These are phyloP conservation scores for Phytophthora hibernalis DNA, from an alignment of 352 stramenopile species.

Conservation along the genomic window DNA sequence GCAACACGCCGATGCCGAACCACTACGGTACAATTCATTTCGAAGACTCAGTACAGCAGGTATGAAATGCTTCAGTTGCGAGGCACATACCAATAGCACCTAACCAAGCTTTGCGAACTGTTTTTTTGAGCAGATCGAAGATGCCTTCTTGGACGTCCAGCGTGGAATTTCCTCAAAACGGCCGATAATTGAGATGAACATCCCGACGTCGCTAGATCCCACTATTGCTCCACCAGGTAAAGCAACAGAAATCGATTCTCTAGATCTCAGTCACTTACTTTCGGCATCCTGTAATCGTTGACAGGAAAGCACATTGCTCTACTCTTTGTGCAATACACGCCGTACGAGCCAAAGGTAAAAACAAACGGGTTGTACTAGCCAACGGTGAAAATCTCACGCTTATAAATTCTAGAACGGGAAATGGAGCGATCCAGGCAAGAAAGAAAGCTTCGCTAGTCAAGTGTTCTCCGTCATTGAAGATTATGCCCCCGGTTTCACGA, in stretches of 20 bases:
- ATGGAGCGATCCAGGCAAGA: conserved; percentile 78
- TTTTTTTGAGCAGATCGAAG: conserved; percentile 72
- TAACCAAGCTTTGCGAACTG: neutral
- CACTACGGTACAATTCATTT: conserved; percentile 93
- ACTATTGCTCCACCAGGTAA: conserved; percentile 78
- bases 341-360: conserved; percentile 80
- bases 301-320: conserved; percentile 90
- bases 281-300: neutral
- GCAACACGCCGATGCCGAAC: conserved; percentile 69
- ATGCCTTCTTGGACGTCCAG: conserved; percentile 86
- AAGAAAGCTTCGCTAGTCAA: conserved; percentile 80
- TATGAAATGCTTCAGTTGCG: conserved; percentile 10
- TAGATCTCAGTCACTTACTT: conserved; percentile 1
- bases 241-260: neutral
- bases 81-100: neutral
- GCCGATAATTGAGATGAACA: conserved; percentile 93
- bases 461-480: conserved; percentile 90
- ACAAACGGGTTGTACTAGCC: neutral
- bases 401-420: conserved; percentile 60
- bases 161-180: conserved; percentile 68
- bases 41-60: conserved; percentile 76
- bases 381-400: neutral
- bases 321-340: conserved; percentile 93
- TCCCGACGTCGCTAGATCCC: conserved; percentile 86
- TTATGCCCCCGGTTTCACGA: conserved; percentile 87